phyloP scores from a whole-genome alignment of 176 grass and related monocot species.

The Pontederia crassipes region DNA sequence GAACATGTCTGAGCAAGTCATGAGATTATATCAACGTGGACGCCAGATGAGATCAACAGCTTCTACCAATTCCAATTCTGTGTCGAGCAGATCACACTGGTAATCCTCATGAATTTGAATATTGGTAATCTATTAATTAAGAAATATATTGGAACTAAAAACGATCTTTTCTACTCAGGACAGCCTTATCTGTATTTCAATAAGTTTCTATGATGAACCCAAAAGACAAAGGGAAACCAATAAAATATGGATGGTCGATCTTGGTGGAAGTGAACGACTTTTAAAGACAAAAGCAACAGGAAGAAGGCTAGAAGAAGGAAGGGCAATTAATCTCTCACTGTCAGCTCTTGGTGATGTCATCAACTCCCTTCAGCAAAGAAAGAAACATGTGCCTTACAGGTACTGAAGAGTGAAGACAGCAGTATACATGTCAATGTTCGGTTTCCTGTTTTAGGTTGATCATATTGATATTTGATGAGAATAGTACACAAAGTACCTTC shows the following conservation, averaged over 20 bases:
- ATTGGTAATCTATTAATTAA: neutral
- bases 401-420: constrained; percentile 29
- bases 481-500: too few species aligned
- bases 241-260: constrained; percentile 98
- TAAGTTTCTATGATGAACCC: constrained; percentile 38
- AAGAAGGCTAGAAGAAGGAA: constrained; percentile 88
- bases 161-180: constrained; percentile 27
- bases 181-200: constrained; percentile 83
- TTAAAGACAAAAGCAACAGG: constrained; percentile 95
- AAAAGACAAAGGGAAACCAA: constrained; percentile 69
- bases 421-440: constrained; percentile 6
- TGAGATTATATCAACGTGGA: constrained; percentile 74
- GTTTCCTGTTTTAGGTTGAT: neutral
- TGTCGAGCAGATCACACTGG: constrained; percentile 97
- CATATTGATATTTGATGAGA: too few species aligned
- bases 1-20: constrained; percentile 71
- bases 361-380: constrained; percentile 74
- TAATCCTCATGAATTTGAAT: constrained; percentile 31
- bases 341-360: constrained; percentile 98
- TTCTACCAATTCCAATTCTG: constrained; percentile 81
- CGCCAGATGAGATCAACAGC: constrained; percentile 68
- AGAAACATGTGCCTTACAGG: constrained; percentile 78
- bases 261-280: constrained; percentile 86
- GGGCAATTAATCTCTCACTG: constrained; percentile 94
- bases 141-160: constrained; percentile 10